Evolutionary conservation across 1,284 basidiomycete species (phyloP), one percentile per base, ranked within the genome.

Genomic region (Earliella scabrosa): DNA sequence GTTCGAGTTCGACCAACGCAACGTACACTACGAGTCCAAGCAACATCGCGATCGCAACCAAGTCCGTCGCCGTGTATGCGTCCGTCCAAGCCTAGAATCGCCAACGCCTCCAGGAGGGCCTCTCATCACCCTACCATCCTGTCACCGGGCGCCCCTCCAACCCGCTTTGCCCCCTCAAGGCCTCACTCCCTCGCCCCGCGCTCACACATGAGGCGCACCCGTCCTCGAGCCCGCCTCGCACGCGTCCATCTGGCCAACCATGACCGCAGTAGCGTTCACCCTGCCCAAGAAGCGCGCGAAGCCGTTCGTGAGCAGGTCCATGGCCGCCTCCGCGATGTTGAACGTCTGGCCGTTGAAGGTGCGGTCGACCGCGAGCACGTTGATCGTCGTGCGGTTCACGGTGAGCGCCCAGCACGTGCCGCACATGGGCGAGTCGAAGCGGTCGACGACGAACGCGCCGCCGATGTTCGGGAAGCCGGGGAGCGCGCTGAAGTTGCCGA

Each of bases 391-490:
- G 31, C 69, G 70, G 31, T 67, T 67, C 65, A 75, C 78, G 5
- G 69, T 68, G 41, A 82, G 66, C 54, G 72, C 32, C 74, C 78
- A 81, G 69, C 78, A 83, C 35, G 77, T 73, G 48, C 80, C 80
- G 63, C 80, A 82, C 26, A 66, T 63, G 18, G 66, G n/a, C 7
- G 75, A 77, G 67, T 75, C 72, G 71, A 72, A 82, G 6, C 74
- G 75, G 14, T 56, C 57, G 29, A 84, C 68, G n/a, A 70, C 72
- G 39, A 62, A 63, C 6, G 73, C 74, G 26, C 78, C 82, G 20
- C 81, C 83, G 62, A 85, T 69, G 63, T 75, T 68, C 20, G 82
- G 82, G 71, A 78, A 85, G n/a, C 48, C 66, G 20, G 80, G 78
- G 43, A 85, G 70, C 14, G 71, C 70, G 6, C 72, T 73, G 62